Conservation (phyloP, 352 stramenopile genomes). For the Phytopythium montanum region DNA sequence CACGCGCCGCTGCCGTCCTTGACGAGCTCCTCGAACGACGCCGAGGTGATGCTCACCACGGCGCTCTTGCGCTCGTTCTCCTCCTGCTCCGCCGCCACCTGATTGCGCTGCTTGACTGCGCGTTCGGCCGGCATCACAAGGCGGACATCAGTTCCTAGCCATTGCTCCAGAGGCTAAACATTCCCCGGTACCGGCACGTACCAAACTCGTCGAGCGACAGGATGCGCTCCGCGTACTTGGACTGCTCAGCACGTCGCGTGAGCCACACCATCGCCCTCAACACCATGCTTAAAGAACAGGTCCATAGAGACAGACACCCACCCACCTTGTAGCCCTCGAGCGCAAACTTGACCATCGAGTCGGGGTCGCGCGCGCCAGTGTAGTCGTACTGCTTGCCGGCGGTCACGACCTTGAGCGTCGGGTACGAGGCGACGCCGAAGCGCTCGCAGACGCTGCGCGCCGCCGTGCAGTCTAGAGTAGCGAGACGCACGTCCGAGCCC, state of each 20-base stretch:
- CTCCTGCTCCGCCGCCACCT: conserved; percentile 37
- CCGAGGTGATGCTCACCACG: conserved; percentile 49
- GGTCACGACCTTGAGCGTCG: conserved; percentile 73
- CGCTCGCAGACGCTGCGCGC: conserved; percentile 71
- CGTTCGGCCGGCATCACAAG: neutral
- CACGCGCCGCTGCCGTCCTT: conserved; percentile 56
- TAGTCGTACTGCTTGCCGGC: conserved; percentile 72
- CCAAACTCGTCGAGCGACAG: conserved; percentile 55
- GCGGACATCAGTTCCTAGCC: neutral
- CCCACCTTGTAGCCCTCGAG: conserved; percentile 65
- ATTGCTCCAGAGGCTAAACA: neutral
- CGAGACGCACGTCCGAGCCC: conserved; percentile 44
- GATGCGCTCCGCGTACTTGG: conserved; percentile 46
- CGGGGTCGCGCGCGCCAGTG: conserved; percentile 48
- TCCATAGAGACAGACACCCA: neutral
- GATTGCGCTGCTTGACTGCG: conserved; percentile 29
- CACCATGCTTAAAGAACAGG: neutral
- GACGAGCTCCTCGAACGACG: conserved; percentile 55
- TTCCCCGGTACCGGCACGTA: conserved; percentile 13
- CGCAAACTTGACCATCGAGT: conserved; percentile 50
- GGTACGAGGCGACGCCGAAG: conserved; percentile 79
- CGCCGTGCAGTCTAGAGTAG: conserved; percentile 79
- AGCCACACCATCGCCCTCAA: neutral
- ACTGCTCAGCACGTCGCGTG: conserved; percentile 11
- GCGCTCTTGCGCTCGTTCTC: conserved; percentile 50